Evolutionary conservation across 441 rosid genomes (phyloP).

Genomic region (Corymbia citriodora): DNA sequence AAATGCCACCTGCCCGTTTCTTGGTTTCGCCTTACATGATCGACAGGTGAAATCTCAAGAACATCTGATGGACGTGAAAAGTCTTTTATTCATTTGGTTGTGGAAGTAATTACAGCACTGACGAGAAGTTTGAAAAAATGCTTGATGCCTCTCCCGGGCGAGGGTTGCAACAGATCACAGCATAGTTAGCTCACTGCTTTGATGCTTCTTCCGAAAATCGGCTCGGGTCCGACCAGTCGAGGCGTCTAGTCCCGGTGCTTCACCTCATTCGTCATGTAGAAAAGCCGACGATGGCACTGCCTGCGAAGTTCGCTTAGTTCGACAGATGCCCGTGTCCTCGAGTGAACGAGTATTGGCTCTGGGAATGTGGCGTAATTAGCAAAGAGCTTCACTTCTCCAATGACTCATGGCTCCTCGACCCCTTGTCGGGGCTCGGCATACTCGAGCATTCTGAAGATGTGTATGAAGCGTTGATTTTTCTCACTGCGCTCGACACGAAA

Average conservation of each 20-base stretch:
- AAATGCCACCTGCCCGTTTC: neutral
- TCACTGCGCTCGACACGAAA: conserved; percentile 19
- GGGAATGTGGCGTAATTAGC: neutral
- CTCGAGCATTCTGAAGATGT: conserved; percentile 43
- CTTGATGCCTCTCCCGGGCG: neutral
- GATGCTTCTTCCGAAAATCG: neutral
- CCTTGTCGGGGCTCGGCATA: conserved; percentile 13
- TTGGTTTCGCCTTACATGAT: neutral
- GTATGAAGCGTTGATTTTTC: conserved; percentile 27
- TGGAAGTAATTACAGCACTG: neutral
- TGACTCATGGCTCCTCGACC: conserved; percentile 8
- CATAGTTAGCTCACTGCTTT: neutral
- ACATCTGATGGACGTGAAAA: neutral
- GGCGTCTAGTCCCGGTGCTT: neutral
- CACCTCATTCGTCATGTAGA: neutral
- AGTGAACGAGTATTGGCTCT: neutral
- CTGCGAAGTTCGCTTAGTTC: neutral
- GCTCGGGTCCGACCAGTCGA: neutral
- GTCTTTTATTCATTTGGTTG: neutral
- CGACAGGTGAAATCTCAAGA: neutral
- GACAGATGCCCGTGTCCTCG: neutral
- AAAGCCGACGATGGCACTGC: neutral
- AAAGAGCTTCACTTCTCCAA: neutral
- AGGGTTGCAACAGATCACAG: neutral
- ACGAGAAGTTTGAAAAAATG: neutral